Conservation (phyloP, 2,329 filamentous ascomycete genomes). For the Sporothrix sp. region DNA sequence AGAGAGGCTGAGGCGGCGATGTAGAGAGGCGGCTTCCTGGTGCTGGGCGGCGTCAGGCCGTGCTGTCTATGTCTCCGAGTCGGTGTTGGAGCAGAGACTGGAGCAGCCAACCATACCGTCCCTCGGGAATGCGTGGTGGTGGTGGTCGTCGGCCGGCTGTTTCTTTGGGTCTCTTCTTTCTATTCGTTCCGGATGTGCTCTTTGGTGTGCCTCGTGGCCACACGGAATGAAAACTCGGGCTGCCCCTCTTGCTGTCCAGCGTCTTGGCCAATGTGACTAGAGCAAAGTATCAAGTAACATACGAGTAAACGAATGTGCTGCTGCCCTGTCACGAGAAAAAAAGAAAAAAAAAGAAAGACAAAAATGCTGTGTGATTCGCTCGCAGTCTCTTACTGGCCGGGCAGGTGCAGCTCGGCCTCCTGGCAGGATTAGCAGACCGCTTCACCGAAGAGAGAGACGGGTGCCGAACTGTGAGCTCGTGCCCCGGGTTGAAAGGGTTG, state of each 20-base stretch:
- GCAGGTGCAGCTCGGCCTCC: not conserved
- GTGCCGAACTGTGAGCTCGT: too few relatives aligned
- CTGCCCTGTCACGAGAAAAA: not conserved
- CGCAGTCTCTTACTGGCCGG: not conserved
- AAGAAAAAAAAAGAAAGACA: not conserved
- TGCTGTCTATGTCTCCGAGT: conserved; percentile 7
- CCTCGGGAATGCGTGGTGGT: too few relatives aligned
- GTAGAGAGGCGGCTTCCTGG: not conserved
- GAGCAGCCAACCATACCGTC: conserved; percentile 8
- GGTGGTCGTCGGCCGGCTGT: too few relatives aligned
- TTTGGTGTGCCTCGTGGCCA: not conserved
- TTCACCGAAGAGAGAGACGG: not conserved
- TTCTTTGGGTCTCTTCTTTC: too few relatives aligned
- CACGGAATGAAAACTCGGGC: conserved; percentile 3
- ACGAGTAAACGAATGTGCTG: not conserved
- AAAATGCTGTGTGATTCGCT: not conserved
- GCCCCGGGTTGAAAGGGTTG: too few relatives aligned
- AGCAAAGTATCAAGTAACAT: conserved; percentile 11
- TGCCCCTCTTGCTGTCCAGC: conserved; percentile 5
- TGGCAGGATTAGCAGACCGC: not conserved
- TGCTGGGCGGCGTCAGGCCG: not conserved
- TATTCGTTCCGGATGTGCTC: not conserved
- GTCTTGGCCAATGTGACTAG: conserved; percentile 10
- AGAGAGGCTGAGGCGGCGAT: not conserved
- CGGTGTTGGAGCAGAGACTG: not conserved